These are phyloP conservation scores for Raddia distichophylla DNA, from an alignment of 176 grass and related monocot species.

Conservation along the genomic window DNA sequence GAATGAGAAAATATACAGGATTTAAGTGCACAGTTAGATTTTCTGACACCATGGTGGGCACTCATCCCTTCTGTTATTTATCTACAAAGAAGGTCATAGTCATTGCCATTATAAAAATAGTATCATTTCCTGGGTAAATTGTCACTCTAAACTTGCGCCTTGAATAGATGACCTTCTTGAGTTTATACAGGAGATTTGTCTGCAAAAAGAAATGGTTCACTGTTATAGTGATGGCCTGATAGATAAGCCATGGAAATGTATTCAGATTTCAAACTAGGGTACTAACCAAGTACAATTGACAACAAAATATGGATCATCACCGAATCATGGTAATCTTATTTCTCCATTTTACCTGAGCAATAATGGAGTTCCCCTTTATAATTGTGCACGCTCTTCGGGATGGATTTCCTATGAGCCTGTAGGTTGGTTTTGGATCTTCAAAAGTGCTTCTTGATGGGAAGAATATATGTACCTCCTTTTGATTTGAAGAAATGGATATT, in stretches of 20 bases:
- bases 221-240: slow-evolving; percentile 8
- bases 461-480: slow-evolving; percentile 65
- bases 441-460: slow-evolving; percentile 43
- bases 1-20: slow-evolving; percentile 9
- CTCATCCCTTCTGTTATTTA: slow-evolving; percentile 31
- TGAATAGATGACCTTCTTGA: slow-evolving; percentile 79
- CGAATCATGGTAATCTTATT: neutral
- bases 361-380: slow-evolving; percentile 63
- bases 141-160: slow-evolving; percentile 81
- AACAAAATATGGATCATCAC: slow-evolving; percentile 8
- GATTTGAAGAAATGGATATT: slow-evolving; percentile 53
- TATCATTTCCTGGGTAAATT: slow-evolving; percentile 89
- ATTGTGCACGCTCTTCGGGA: slow-evolving; percentile 83
- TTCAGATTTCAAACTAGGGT: neutral
- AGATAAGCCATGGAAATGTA: neutral
- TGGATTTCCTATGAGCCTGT: slow-evolving; percentile 68
- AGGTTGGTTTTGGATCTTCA: slow-evolving; percentile 61
- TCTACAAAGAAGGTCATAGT: slow-evolving; percentile 64
- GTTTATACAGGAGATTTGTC: slow-evolving; percentile 87
- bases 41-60: neutral
- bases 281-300: neutral
- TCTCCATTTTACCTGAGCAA: slow-evolving; percentile 71
- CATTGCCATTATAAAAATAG: slow-evolving; percentile 73
- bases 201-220: slow-evolving; percentile 45
- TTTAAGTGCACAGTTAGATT: slow-evolving; percentile 4